These are phyloP conservation scores for Talaromyces sp. DNA, from an alignment of 2,329 filamentous ascomycete genomes.

Conservation along the genomic window DNA sequence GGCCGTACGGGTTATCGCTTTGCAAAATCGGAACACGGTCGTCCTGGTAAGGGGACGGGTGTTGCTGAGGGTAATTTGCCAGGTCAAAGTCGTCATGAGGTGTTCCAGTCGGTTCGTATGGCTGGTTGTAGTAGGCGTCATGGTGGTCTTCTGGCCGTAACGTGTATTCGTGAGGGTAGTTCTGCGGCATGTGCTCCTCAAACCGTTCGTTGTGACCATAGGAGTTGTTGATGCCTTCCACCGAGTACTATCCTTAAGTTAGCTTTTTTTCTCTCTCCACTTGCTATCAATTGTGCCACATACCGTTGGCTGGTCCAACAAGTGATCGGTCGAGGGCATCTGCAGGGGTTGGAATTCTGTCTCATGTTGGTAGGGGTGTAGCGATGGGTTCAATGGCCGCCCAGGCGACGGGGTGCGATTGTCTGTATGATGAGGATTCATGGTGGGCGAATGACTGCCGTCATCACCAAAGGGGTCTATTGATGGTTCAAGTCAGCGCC, in stretches of 20 bases:
- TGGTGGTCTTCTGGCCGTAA: conserved; percentile 80
- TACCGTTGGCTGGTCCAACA: conserved; percentile 80
- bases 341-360: conserved; percentile 61
- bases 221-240: conserved; percentile 60
- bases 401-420: conserved; percentile 69
- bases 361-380: conserved; percentile 74
- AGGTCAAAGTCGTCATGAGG: conserved; percentile 52
- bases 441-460: conserved; percentile 32
- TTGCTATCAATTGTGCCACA: conserved; percentile 31
- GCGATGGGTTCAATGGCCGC: conserved; percentile 59
- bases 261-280: background rate
- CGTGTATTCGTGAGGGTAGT: conserved; percentile 55
- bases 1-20: conserved; percentile 57
- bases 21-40: conserved; percentile 71
- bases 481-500: conserved; percentile 7
- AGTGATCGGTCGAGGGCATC: conserved; percentile 66
- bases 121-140: conserved; percentile 77
- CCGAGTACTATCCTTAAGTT: conserved; percentile 53
- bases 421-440: conserved; percentile 50
- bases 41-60: conserved; percentile 57
- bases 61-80: conserved; percentile 47
- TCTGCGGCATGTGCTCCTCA: conserved; percentile 40
- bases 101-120: conserved; percentile 64
- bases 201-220: conserved; percentile 59
- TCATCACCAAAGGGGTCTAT: conserved; percentile 40